phyloP scores from a whole-genome alignment of 495 filamentous ascomycete genomes.

The Aspergillus egyptiacus region DNA sequence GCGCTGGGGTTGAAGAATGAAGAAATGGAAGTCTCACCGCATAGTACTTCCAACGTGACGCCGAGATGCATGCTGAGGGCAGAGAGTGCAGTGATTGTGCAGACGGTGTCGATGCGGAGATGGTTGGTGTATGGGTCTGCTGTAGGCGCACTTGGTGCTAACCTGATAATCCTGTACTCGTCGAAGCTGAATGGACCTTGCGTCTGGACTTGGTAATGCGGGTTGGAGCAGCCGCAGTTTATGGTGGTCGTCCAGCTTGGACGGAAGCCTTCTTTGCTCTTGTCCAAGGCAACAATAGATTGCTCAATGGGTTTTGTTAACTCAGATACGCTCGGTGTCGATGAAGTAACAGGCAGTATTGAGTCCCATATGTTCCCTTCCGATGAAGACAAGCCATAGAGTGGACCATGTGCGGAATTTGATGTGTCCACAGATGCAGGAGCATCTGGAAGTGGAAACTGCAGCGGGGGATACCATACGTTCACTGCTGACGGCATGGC shows the following conservation, averaged over 20 bases:
- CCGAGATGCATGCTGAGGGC: conserved; percentile 18
- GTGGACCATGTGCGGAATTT: neutral
- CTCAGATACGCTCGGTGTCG: neutral
- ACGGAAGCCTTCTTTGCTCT: neutral
- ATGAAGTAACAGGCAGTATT: neutral
- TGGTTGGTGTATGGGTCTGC: conserved; percentile 23
- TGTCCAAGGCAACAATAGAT: conserved; percentile 11
- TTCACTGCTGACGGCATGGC: neutral
- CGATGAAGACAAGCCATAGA: neutral
- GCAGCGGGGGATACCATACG: conserved; percentile 6
- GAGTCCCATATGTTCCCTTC: conserved; percentile 6
- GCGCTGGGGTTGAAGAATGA: conserved; percentile 19
- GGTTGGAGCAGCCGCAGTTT: conserved; percentile 3
- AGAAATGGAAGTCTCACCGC: conserved; percentile 18
- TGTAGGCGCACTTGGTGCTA: neutral
- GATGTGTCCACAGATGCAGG: neutral
- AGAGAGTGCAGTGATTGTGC: conserved; percentile 18
- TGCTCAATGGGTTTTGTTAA: conserved; percentile 8
- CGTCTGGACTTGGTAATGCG: neutral
- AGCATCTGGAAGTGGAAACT: neutral
- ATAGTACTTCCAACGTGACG: conserved; percentile 20
- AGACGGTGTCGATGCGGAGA: conserved; percentile 22
- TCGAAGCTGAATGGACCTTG: neutral
- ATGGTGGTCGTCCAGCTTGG: conserved; percentile 13
- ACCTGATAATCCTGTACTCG: conserved; percentile 9